Evolutionary conservation across 768 basidiomycete species (phyloP), one percentile per base, ranked within the genome.

Genomic region (Mycena sanguinolenta): DNA sequence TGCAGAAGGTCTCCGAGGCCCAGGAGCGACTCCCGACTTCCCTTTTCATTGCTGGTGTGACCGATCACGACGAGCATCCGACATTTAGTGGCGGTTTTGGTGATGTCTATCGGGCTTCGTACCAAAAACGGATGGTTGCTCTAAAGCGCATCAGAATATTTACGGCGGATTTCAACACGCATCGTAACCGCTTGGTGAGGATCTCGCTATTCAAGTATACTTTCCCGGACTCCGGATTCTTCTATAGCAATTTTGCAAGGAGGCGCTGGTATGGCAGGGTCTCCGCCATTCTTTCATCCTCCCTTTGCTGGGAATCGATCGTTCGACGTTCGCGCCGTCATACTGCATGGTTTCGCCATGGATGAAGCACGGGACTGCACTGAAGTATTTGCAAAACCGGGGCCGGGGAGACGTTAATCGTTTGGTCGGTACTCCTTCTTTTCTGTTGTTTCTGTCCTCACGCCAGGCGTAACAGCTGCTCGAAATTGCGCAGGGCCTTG

Each of bases 241-340:
- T 5, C n/a, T n/a, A 34, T 61, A 79, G 79, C 69, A 73, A 67
- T 78, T 79, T 53, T 76, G 73, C 23, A 60, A 74, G 23, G 79
- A 79, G 57, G 79, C 79, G 14, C 62, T 78, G 77, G n/a, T n/a
- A n/a, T n/a, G n/a, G n/a, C n/a, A n/a, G n/a, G n/a, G n/a, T n/a
- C n/a, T n/a, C n/a, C n/a, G n/a, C n/a, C n/a, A n/a, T n/a, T n/a
- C n/a, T n/a, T n/a, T n/a, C n/a, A n/a, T n/a, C n/a, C n/a, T n/a
- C n/a, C n/a, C n/a, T n/a, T n/a, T n/a, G n/a, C n/a, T n/a, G n/a
- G n/a, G n/a, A n/a, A n/a, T n/a, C n/a, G n/a, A n/a, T n/a, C n/a
- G n/a, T n/a, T n/a, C n/a, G n/a, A n/a, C n/a, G n/a, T n/a, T n/a
- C n/a, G n/a, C n/a, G n/a, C n/a, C n/a, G n/a, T n/a, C n/a, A n/a